These are phyloP conservation scores for Phialophora tarda DNA, from an alignment of 2,329 filamentous ascomycete genomes.

Conservation along the genomic window DNA sequence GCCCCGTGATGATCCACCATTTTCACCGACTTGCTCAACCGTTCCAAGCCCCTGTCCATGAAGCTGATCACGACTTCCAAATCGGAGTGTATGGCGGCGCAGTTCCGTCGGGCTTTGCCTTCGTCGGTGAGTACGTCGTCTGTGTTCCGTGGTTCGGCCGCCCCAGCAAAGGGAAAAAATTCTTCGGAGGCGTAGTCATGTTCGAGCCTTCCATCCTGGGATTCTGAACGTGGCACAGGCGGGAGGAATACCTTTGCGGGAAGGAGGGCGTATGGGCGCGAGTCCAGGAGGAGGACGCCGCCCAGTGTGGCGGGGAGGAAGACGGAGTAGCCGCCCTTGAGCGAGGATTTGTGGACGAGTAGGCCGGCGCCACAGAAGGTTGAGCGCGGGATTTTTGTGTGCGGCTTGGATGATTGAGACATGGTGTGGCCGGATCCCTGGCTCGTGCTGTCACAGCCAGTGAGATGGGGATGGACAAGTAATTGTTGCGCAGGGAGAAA, in stretches of 20 bases:
- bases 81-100: not conserved
- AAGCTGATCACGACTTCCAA: not conserved
- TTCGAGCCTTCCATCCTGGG: not conserved
- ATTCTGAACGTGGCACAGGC: not conserved
- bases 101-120: not conserved
- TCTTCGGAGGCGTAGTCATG: not conserved
- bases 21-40: not conserved
- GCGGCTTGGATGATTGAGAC: not conserved
- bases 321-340: not conserved
- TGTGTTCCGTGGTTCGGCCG: not conserved
- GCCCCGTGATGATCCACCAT: not conserved
- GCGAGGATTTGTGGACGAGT: not conserved
- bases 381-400: not conserved
- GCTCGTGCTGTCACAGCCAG: not conserved
- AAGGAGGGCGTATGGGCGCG: not conserved
- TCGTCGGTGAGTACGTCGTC: not conserved
- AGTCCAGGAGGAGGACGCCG: not conserved
- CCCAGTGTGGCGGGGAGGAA: not conserved
- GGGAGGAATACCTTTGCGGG: not conserved
- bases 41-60: not conserved
- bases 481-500: too few species aligned
- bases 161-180: fast-evolving
- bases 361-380: not conserved
- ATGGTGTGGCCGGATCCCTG: too few species aligned
- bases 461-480: not conserved